Evolutionary conservation across 2,329 filamentous ascomycete species (phyloP), one percentile per base, ranked within the genome.

Genomic region (Alternaria postmessia): DNA sequence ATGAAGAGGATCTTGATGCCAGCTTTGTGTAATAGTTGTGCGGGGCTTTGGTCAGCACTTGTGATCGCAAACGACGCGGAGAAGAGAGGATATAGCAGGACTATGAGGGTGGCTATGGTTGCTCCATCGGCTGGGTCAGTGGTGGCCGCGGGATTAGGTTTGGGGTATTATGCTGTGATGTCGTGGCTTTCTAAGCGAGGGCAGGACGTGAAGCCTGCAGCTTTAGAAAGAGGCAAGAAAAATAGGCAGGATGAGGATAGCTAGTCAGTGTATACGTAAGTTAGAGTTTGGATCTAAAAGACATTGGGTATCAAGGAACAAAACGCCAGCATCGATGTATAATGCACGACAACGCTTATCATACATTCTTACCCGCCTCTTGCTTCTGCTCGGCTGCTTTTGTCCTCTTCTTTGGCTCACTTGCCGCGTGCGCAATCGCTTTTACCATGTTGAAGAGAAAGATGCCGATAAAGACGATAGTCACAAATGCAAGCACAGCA

Each of bases 61-160:
- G 77, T 84, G 4, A 81, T 81, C 64, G 78, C 87, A 4, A 85
- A 85, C 60, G 79, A 82, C 16, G 81, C 82, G 53, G 80, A 84
- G 54, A 67, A 74, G 11, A 82, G 83, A 51, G 68, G 70, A 42
- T 73, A 70, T 36, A 72, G 67, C 41, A 73, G 82, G 36, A 83
- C 81, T 20, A 81, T 80, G 5, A 71, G 78, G 11, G 69, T 79
- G 3, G 81, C 80, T 0, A 75, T 80, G 4, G 76, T 78, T 24
- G 69, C 75, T 5, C 78, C 76, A 20, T 66, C 71, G 24, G 43
- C 38, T 30, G 48, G 39, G 8, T 49, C 43, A 8, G 51, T 49
- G 6, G 44, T 43, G 14, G 38, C 51, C 48, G 57, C 57, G 5
- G 57, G 22, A 3, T 18, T 59, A 38, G 54, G 42, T 11, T 32